A percentile compares a stretch with the other conserved stretches of the same genome.
phyloP scores from a whole-genome alignment of 2,329 filamentous ascomycete species.

The Calonectria multiphialidica region DNA sequence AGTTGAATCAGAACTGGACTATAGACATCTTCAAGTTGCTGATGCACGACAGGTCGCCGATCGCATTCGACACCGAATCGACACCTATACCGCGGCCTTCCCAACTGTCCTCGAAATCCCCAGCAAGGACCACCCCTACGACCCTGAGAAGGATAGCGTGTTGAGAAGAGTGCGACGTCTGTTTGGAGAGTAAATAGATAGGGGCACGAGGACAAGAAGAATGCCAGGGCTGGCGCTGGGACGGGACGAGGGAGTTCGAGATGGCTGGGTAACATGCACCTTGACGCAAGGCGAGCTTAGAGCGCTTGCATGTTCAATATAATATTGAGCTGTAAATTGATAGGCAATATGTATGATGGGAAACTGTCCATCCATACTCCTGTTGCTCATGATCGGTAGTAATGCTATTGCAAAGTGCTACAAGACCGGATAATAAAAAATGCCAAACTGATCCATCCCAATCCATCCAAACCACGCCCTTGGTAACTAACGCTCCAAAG shows the following conservation, averaged over 20 bases:
- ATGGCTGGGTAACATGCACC: neutral
- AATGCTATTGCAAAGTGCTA: slow-evolving; percentile 38
- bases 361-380: slow-evolving; percentile 23
- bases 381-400: slow-evolving; percentile 37
- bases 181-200: slow-evolving; percentile 72
- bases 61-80: slow-evolving; percentile 89
- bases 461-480: slow-evolving; percentile 27
- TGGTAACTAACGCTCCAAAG: slow-evolving; percentile 30
- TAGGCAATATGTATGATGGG: slow-evolving; percentile 13
- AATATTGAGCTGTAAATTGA: slow-evolving; percentile 21
- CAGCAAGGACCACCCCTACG: slow-evolving; percentile 98
- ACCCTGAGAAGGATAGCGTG: slow-evolving; percentile 98
- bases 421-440: slow-evolving; percentile 31
- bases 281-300: neutral
- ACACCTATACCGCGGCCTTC: slow-evolving; percentile 94
- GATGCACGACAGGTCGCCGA: slow-evolving; percentile 80
- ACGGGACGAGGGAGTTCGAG: neutral
- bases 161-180: slow-evolving; percentile 82
- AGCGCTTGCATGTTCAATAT: slow-evolving; percentile 12
- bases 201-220: slow-evolving; percentile 2
- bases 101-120: slow-evolving; percentile 97
- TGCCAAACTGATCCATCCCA: slow-evolving; percentile 32
- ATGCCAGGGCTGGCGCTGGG: slow-evolving; percentile 16
- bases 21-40: slow-evolving; percentile 31
- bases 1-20: slow-evolving; percentile 41